Evolutionary conservation across 2,329 filamentous ascomycete genomes (phyloP).

Genomic region (Diaporthe humulicola): DNA sequence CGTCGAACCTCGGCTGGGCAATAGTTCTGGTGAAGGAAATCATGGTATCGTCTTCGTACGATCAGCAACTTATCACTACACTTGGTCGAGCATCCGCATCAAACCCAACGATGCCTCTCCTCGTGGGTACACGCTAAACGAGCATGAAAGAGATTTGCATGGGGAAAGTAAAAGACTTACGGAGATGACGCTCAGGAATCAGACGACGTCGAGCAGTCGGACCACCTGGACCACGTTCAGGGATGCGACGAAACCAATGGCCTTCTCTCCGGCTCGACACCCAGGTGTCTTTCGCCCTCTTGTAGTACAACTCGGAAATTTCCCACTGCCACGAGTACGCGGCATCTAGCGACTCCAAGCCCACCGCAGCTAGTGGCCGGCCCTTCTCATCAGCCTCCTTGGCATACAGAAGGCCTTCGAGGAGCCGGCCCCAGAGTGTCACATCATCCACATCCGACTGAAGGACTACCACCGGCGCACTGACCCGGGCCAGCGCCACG

Average conservation of each 20-base stretch:
- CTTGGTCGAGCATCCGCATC: not conserved
- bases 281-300: not conserved
- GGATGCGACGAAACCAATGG: not conserved
- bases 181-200: not conserved
- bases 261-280: not conserved
- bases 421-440: not conserved
- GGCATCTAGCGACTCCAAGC: not conserved
- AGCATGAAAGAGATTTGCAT: not conserved
- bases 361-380: not conserved
- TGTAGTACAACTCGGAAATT: not conserved
- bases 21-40: not conserved
- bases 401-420: not conserved
- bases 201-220: too few species aligned
- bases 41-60: not conserved
- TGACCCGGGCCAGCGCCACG: not conserved
- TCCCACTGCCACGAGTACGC: not conserved
- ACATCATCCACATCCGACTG: not conserved
- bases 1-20: not conserved
- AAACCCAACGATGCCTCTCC: not conserved
- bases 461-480: not conserved
- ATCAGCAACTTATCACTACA: not conserved
- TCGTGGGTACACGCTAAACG: not conserved
- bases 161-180: not conserved
- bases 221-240: too few species aligned
- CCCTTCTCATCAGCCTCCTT: not conserved